Evolutionary conservation across 441 rosid genomes (phyloP).

Genomic region (Jatropha podagrica): DNA sequence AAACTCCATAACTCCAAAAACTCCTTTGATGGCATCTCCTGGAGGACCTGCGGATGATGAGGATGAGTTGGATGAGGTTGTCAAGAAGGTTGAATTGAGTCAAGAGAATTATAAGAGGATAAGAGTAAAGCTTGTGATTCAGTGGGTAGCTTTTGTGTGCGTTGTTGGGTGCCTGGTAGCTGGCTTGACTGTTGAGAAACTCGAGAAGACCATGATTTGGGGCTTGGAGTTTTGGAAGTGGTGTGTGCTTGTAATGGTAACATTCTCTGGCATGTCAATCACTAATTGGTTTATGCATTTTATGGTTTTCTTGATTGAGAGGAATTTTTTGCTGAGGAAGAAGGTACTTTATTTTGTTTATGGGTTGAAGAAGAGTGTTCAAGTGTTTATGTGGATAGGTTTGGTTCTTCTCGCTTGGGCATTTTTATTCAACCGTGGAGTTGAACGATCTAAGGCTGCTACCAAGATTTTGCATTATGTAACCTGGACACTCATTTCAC

Average conservation of each 20-base stretch:
- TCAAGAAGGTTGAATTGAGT: slow-evolving; percentile 45
- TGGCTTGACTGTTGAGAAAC: slow-evolving; percentile 45
- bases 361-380: slow-evolving; percentile 83
- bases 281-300: slow-evolving; percentile 76
- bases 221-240: slow-evolving; percentile 77
- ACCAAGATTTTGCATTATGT: slow-evolving; percentile 42
- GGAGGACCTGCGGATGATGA: slow-evolving; percentile 44
- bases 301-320: slow-evolving; percentile 71
- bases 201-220: slow-evolving; percentile 40
- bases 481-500: slow-evolving; percentile 61
- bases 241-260: slow-evolving; percentile 75
- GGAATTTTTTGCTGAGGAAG: slow-evolving; percentile 62
- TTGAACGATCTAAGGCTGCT: slow-evolving; percentile 41
- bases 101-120: slow-evolving; percentile 34
- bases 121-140: slow-evolving; percentile 37
- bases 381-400: slow-evolving; percentile 74
- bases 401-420: slow-evolving; percentile 66
- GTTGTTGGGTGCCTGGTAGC: slow-evolving; percentile 49
- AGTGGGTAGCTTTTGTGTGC: slow-evolving; percentile 47
- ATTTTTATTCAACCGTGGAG: slow-evolving; percentile 45
- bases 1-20: slow-evolving; percentile 34
- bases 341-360: slow-evolving; percentile 86
- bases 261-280: slow-evolving; percentile 63
- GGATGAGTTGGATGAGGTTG: slow-evolving; percentile 57
- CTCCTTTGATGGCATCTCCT: slow-evolving; percentile 39